Percentiles rank a stretch among this genome's conserved stretches.
phyloP scores from a whole-genome alignment of 2,329 filamentous ascomycete genomes.

The Cercospora berteroae region DNA sequence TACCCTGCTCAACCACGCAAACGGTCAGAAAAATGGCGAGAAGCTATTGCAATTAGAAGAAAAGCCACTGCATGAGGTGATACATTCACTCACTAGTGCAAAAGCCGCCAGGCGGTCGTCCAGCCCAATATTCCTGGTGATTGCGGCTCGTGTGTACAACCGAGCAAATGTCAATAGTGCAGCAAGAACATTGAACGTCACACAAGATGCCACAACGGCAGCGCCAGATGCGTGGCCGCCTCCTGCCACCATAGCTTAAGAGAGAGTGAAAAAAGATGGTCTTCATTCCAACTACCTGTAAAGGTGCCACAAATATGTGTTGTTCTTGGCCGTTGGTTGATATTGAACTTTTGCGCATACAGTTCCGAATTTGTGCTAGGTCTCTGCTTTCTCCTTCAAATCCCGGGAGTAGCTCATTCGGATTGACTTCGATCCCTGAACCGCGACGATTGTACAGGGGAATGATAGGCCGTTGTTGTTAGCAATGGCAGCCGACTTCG shows the following conservation, averaged over 20 bases:
- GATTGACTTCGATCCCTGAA: neutral
- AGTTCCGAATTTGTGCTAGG: neutral
- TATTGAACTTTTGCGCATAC: neutral
- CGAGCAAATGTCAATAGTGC: constrained; percentile 12
- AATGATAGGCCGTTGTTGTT: neutral
- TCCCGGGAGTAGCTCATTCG: neutral
- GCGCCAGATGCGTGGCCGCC: constrained; percentile 16
- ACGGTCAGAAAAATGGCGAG: constrained; percentile 16
- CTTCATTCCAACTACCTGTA: neutral
- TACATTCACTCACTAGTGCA: constrained; percentile 10
- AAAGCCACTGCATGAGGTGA: neutral
- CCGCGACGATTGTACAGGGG: neutral
- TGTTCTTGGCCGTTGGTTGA: neutral
- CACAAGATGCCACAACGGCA: constrained; percentile 12
- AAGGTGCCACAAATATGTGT: neutral
- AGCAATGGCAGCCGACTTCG: neutral
- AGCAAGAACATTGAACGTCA: constrained; percentile 16
- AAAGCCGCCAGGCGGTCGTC: constrained; percentile 22
- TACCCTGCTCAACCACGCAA: constrained; percentile 22
- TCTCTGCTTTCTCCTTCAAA: neutral
- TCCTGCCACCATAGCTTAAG: neutral
- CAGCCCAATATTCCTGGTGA: constrained; percentile 19
- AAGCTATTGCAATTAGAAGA: constrained; percentile 11
- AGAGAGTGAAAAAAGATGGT: neutral
- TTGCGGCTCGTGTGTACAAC: constrained; percentile 12